Base-by-base conservation (phyloP, 352 stramenopile species). In the Phytophthora pluvialis region DNA sequence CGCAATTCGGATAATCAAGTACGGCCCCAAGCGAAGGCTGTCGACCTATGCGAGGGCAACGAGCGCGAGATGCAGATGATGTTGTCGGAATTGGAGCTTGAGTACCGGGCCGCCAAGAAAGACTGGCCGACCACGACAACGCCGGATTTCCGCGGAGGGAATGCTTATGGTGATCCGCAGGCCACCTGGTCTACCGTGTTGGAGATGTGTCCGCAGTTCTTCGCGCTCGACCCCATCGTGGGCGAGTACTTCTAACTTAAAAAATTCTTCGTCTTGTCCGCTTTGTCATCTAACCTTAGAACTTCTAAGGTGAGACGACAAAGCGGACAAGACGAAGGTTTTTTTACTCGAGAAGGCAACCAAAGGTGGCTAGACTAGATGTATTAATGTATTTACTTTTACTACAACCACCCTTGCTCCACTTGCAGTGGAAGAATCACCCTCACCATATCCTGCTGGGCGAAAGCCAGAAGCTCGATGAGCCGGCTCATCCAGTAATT, bases 41-140 rank as follows among this genome's bases (percentile, higher is more conserved):
- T 59, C n/a, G 46, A 49, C 32, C 9, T 36, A 7, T 64, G 29
- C 38, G 42, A 60, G 11, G 29, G 42, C 13, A 59, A 49, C 13
- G 38, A 60, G 33, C 38, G 48, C n/a, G 60, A 62, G 15, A 39
- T 70, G 48, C 66, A 64, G 36, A 40, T 55, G 33, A 59, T 64
- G 31, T 60, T 67, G 54, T 71, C 66, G 10, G 61, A 71, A 31
- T 15, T 74, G 10, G 54, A 74, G 13, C 46, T 60, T 16, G 61
- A 67, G 15, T 71, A 67, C 39, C 61, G 26, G 26, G 50, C 32
- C 12, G 28, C 54, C 4, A 61, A 61, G 28, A 58, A 50, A 54
- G 42, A 65, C 18, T 64, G 59, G 39, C 29, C 35, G 11, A 56
- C 25, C 39, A 12, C 40, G 5, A 39, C 25, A 18, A 35, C 11